phyloP scores from a whole-genome alignment of 2,329 filamentous ascomycete species.

The Pseudocercospora eumusae region DNA sequence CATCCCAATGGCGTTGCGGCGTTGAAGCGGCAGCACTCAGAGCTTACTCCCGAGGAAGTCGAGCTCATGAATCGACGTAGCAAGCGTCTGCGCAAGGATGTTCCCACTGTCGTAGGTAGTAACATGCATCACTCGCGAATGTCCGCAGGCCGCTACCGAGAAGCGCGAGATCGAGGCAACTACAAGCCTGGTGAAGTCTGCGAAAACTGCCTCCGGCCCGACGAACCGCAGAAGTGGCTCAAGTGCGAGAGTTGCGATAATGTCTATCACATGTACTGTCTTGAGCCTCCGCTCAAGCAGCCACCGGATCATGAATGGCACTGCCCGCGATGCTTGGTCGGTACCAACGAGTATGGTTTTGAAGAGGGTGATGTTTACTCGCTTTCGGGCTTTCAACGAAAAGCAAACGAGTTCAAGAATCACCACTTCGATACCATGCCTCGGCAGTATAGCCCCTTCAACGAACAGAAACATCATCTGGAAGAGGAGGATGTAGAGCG shows the following conservation, averaged over 20 bases:
- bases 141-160: slow-evolving; percentile 65
- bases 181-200: slow-evolving; percentile 68
- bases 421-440: slow-evolving; percentile 75
- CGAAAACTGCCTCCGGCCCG: slow-evolving; percentile 79
- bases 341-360: slow-evolving; percentile 94
- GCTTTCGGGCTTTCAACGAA: slow-evolving; percentile 92
- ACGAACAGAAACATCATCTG: slow-evolving; percentile 77
- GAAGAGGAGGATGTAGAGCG: slow-evolving; percentile 94
- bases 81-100: slow-evolving; percentile 84
- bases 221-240: slow-evolving; percentile 69
- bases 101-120: slow-evolving; percentile 87
- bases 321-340: slow-evolving; percentile 90
- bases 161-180: slow-evolving; percentile 58
- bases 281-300: slow-evolving; percentile 81
- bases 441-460: slow-evolving; percentile 68
- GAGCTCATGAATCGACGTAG: slow-evolving; percentile 66
- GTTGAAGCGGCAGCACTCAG: slow-evolving; percentile 71
- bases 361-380: slow-evolving; percentile 97
- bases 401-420: slow-evolving; percentile 92
- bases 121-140: slow-evolving; percentile 95
- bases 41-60: slow-evolving; percentile 43
- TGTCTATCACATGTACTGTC: slow-evolving; percentile 81
- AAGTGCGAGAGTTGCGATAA: slow-evolving; percentile 91
- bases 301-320: slow-evolving; percentile 91
- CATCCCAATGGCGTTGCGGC: slow-evolving; percentile 32